Base-by-base conservation (phyloP, 805 yeast genomes). In the Hemisphaericaspora nanyangensis region DNA sequence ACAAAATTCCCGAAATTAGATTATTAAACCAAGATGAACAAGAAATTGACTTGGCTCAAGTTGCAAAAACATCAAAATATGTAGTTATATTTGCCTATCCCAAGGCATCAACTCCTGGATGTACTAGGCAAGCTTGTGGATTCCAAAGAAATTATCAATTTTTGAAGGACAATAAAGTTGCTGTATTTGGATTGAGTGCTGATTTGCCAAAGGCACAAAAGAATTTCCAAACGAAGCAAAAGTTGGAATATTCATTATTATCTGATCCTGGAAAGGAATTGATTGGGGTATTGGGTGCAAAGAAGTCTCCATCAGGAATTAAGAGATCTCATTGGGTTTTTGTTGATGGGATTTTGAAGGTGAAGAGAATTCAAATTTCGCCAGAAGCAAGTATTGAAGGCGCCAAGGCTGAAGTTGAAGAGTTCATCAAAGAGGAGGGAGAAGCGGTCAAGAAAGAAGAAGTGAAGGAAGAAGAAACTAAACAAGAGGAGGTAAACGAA, bases 261-360 rank as follows among this genome's bases (percentile, higher is more conserved):
- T 72, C 84, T 46, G 99, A 91, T 58, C 88, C 95, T 2, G 52
- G 74, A 31, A 79, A 75, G 55, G 70, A 77, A 48, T 69, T 91
- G 44, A 79, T 93, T 50, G 82, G 80, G 0, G 58, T 71, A 2
- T 68, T 93, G 45, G 97, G 97, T 5, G 96, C 95, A 17, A 84
- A 81, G 53, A 91, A 90, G 67, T 54, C 70, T 1, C 88, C 95
- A 24, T 61, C 70, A 15, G 95, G 95, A 5, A 77, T 84, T 35
- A 77, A 80, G 39, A 77, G 99, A 56, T 86, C 96, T n/a, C 95
- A 91, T 56, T 90, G 95, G 87, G 76, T 91, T 31, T 85, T 93
- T 59, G 77, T 72, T 30, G 81, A 87, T 54, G 96, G 96, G 11
- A 73, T 77, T 46, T 70, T 89, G 49, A 67, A 63, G 31, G 64